Percentiles rank a stretch among this genome's conserved stretches.
Conservation (phyloP, 768 basidiomycete genomes). For the Peribolospora kevripleyi region DNA sequence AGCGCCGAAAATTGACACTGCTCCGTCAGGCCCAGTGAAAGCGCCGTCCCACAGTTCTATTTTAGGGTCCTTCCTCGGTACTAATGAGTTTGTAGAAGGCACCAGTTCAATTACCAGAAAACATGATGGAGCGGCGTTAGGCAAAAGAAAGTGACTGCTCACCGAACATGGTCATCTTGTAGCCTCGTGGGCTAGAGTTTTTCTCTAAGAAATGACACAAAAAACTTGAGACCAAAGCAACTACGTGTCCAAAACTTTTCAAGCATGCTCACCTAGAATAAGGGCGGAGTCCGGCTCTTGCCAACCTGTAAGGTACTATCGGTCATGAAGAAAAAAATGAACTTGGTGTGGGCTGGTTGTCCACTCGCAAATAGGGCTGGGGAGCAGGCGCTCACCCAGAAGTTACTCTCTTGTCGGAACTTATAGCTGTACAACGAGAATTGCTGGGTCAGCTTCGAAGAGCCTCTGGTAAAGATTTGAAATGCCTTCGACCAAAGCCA, state of each 20-base stretch:
- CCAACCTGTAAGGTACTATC: conserved; percentile 74
- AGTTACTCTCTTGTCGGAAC: conserved; percentile 73
- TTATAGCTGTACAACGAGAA: conserved; percentile 42
- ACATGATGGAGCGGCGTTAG: too few species aligned
- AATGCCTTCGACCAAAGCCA: too few species aligned
- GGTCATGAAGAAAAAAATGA: conserved; percentile 8
- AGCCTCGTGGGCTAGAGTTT: conserved; percentile 43
- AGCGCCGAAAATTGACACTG: conserved; percentile 43
- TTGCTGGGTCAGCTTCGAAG: not conserved
- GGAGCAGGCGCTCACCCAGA: conserved; percentile 24
- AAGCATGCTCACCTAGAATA: conserved; percentile 36
- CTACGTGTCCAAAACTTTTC: too few species aligned
- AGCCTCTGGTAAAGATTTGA: too few species aligned
- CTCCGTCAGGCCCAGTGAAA: conserved; percentile 41
- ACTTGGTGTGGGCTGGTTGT: too few species aligned
- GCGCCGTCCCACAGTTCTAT: conserved; percentile 89
- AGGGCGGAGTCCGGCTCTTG: conserved; percentile 78
- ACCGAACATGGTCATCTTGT: conserved; percentile 66
- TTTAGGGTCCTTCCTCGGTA: conserved; percentile 35
- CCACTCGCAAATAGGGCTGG: too few species aligned
- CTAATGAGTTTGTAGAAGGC: too few species aligned
- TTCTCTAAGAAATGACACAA: conserved; percentile 30
- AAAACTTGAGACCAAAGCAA: too few species aligned
- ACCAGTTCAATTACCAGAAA: too few species aligned
- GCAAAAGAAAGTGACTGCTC: conserved; percentile 7